Evolutionary conservation across 768 basidiomycete genomes (phyloP), one percentile per base, ranked within the genome.

Genomic region (Xerocomus potaroensis): DNA sequence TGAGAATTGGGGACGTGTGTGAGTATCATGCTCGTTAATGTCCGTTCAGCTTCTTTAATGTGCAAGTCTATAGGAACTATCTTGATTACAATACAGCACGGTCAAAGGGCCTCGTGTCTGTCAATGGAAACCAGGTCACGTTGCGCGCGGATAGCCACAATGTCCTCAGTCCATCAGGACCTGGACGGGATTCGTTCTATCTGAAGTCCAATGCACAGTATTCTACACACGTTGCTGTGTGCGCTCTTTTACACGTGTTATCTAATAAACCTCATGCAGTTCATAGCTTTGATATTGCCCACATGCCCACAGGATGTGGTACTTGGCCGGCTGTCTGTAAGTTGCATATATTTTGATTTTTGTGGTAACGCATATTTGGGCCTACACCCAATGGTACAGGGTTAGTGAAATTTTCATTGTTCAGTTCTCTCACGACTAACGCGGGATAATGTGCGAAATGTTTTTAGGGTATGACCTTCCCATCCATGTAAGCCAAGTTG

Each of bases 91-190:
- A 59, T 1, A 81, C 80, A 0, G 83, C 85, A 3, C 55, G 68
- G n/a, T 65, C 68, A 18, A 62, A 75, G 50, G 83, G 84, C 53
- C 63, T 88, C 14, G 82, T 83, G 0, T 83, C 70, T 49, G 71
- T 80, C 2, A 70, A 70, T 10, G 72, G 70, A 23, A 67, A 77
- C 53, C 48, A 54, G 16, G 64, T 71, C 15, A 65, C 60, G 3
- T 41, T 72, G 15, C 61, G 71, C 24, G 60, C 67, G 3, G 70
- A 72, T 38, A 46, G 55, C n/a, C 69, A 59, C 8, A 68, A 67
- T 0, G 45, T 35, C 2, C 61, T 73, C 10, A 50, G 35, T 21
- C 19, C 70, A 3, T 37, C 51, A 3, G 68, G 59, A 14, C 58
- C 71, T 1, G 70, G 70, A 16, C 57, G 70, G 18, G 61, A 72